Conservation (phyloP, 2,329 filamentous ascomycete species). For the Trichoderma afroharzianum region DNA sequence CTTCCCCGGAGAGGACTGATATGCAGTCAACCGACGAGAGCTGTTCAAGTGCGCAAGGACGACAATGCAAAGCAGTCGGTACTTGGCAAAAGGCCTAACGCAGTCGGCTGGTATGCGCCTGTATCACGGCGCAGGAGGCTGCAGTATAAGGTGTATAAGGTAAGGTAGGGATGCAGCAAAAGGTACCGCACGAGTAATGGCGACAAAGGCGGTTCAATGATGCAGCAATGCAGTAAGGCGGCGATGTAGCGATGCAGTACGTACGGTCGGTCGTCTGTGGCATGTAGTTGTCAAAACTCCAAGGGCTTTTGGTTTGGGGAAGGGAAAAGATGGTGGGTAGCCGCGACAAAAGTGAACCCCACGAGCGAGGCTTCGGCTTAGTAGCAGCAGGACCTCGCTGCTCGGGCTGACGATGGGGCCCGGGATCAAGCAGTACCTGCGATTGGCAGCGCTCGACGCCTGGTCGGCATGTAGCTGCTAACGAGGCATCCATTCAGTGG, state of each 20-base stretch:
- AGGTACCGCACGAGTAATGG: neutral
- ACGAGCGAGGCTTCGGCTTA: conserved; percentile 11
- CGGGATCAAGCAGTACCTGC: neutral
- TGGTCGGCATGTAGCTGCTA: neutral
- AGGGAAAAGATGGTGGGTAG: conserved; percentile 4
- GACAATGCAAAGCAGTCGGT: neutral
- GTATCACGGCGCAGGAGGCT: neutral
- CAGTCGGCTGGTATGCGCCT: neutral
- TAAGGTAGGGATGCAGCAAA: conserved; percentile 3
- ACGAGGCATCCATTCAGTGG: neutral
- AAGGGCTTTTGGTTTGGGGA: neutral
- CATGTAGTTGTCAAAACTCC: neutral
- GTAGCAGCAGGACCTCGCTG: neutral
- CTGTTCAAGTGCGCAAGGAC: neutral
- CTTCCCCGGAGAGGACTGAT: neutral
- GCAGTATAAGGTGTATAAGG: neutral
- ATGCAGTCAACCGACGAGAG: neutral
- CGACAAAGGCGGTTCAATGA: neutral
- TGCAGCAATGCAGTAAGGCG: neutral
- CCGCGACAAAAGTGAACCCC: conserved; percentile 8
- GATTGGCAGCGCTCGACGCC: neutral
- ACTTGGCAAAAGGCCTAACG: neutral
- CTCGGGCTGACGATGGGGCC: neutral
- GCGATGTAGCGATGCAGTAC: neutral
- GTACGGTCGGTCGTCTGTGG: neutral